A percentile compares a stretch with the other conserved stretches of the same genome.
Conservation (phyloP, 2,329 filamentous ascomycete genomes). For the Fusarium lyarnte region DNA sequence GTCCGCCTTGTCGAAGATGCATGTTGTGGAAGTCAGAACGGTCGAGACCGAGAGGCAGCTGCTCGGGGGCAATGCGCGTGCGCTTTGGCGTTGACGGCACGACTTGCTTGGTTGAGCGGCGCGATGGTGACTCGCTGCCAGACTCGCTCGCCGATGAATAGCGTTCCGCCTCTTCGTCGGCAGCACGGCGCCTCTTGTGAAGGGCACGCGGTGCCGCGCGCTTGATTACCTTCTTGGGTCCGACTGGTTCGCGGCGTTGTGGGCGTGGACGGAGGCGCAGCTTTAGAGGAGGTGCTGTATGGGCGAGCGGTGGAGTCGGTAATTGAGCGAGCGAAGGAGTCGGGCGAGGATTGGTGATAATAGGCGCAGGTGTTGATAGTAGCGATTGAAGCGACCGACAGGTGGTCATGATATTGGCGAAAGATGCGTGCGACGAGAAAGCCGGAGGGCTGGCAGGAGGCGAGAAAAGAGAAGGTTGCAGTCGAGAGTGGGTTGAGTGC, state of each 20-base stretch:
- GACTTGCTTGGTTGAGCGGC: slow-evolving; percentile 28
- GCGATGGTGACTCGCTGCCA: slow-evolving; percentile 44
- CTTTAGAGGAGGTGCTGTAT: slow-evolving; percentile 62
- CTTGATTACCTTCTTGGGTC: slow-evolving; percentile 61
- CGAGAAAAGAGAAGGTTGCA: slow-evolving; percentile 64
- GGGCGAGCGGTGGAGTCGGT: slow-evolving; percentile 65
- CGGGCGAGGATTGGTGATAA: slow-evolving; percentile 50
- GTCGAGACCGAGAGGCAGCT: slow-evolving; percentile 68
- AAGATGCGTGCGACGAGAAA: slow-evolving; percentile 55
- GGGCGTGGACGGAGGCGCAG: slow-evolving; percentile 63
- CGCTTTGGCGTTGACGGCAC: slow-evolving; percentile 67
- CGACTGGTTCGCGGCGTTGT: slow-evolving; percentile 46
- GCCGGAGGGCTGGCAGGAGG: slow-evolving; percentile 67
- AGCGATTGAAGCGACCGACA: slow-evolving; percentile 71
- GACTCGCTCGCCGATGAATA: slow-evolving; percentile 52
- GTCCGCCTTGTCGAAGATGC: slow-evolving; percentile 42
- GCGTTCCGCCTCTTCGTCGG: slow-evolving; percentile 58
- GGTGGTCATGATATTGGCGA: slow-evolving; percentile 66
- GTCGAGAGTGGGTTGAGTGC: slow-evolving; percentile 55
- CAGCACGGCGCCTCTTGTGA: slow-evolving; percentile 63
- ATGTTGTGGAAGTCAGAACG: slow-evolving; percentile 65
- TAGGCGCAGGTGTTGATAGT: slow-evolving; percentile 53
- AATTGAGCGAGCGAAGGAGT: slow-evolving; percentile 50
- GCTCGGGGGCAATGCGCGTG: slow-evolving; percentile 67
- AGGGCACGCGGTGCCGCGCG: slow-evolving; percentile 57